Evolutionary conservation across 441 rosid genomes (phyloP).

Genomic region (Erysimum pusillum): DNA sequence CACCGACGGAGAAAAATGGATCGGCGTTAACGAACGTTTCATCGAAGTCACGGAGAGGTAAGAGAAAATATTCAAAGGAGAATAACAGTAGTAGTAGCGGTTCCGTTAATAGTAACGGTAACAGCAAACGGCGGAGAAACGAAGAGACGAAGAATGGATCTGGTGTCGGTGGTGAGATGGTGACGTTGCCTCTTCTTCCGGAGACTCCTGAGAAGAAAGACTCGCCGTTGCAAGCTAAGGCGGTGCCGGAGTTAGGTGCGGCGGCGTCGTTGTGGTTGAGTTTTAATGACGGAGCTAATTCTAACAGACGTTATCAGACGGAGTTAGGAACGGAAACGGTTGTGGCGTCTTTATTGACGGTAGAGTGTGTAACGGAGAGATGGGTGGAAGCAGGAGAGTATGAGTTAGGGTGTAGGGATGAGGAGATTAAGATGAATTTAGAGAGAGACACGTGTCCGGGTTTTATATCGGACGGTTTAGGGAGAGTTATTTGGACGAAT

Average conservation of each 20-base stretch:
- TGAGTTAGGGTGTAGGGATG: conserved; percentile 67
- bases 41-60: conserved; percentile 56
- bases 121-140: conserved; percentile 50
- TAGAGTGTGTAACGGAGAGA: conserved; percentile 69
- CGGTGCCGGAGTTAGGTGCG: not conserved
- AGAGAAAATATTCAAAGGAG: conserved; percentile 50
- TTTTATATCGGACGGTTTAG: conserved; percentile 67
- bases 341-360: conserved; percentile 64
- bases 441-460: conserved; percentile 80
- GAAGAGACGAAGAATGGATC: conserved; percentile 43
- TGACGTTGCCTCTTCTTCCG: conserved; percentile 72
- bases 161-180: conserved; percentile 21
- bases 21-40: not conserved
- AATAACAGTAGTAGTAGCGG: conserved; percentile 34
- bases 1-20: conserved; percentile 10
- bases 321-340: conserved; percentile 31
- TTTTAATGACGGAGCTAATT: conserved; percentile 38
- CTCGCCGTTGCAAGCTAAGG: not conserved
- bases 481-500: conserved; percentile 79
- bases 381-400: conserved; percentile 52
- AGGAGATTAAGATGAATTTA: conserved; percentile 60
- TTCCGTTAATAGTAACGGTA: conserved; percentile 43
- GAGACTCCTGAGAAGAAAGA: conserved; percentile 55
- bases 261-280: conserved; percentile 54
- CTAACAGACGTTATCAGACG: conserved; percentile 31